Conservation (phyloP, 1,284 basidiomycete species). For the Phellinidium pouzarii region DNA sequence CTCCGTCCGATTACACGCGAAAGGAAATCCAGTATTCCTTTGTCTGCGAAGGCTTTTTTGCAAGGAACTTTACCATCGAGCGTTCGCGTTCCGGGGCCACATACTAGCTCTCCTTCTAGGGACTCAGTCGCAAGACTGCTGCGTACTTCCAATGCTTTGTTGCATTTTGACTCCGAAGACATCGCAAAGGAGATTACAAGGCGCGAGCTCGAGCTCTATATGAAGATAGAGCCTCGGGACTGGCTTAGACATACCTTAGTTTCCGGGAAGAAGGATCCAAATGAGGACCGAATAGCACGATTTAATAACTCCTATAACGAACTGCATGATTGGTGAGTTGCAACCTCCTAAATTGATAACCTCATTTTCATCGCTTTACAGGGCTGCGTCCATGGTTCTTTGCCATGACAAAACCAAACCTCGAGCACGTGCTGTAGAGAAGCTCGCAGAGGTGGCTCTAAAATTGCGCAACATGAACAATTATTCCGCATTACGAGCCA, state of each 20-base stretch:
- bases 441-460: slow-evolving; percentile 69
- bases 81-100: not conserved
- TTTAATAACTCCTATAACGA: slow-evolving; percentile 71
- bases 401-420: slow-evolving; percentile 64
- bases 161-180: slow-evolving; percentile 35
- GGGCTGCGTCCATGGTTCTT: slow-evolving; percentile 73
- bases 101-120: slow-evolving; percentile 5
- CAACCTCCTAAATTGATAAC: not conserved
- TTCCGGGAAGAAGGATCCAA: slow-evolving; percentile 56
- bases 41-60: slow-evolving; percentile 37
- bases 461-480: slow-evolving; percentile 66
- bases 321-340: slow-evolving; percentile 63
- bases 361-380: slow-evolving; percentile 24
- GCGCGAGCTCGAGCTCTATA: slow-evolving; percentile 53
- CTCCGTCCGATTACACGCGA: slow-evolving; percentile 37
- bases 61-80: slow-evolving; percentile 15
- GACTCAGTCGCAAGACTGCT: slow-evolving; percentile 10
- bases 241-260: slow-evolving; percentile 72
- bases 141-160: slow-evolving; percentile 28
- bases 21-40: slow-evolving; percentile 60
- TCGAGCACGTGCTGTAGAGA: slow-evolving; percentile 71
- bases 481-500: slow-evolving; percentile 73
- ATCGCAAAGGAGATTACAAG: slow-evolving; percentile 77
- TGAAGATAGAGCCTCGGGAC: slow-evolving; percentile 72
- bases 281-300: slow-evolving; percentile 56